These are phyloP conservation scores for Oryza officinalis DNA, from an alignment of 176 grass and related monocot species.

Conservation along the genomic window DNA sequence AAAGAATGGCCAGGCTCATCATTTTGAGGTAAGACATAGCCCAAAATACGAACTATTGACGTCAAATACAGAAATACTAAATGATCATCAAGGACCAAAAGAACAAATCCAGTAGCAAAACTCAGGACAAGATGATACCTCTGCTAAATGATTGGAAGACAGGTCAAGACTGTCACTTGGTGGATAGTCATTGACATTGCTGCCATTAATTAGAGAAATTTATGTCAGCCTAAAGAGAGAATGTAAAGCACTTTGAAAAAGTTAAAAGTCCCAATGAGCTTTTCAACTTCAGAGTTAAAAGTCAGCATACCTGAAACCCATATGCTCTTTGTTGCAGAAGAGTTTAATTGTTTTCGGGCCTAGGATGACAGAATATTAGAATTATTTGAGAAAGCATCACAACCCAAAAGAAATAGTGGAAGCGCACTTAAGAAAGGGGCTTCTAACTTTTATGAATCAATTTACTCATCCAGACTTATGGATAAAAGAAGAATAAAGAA, in stretches of 20 bases:
- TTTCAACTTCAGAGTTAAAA: conserved; percentile 16
- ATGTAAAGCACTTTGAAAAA: not conserved
- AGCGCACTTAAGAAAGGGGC: not conserved
- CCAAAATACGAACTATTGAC: conserved; percentile 4
- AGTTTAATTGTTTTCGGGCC: conserved; percentile 85
- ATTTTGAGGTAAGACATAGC: conserved; percentile 14
- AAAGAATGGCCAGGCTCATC: conserved; percentile 28
- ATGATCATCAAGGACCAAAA: not conserved
- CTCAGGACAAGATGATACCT: conserved; percentile 48
- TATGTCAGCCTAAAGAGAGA: conserved; percentile 27
- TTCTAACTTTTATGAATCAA: conserved; percentile 12
- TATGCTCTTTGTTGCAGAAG: conserved; percentile 96
- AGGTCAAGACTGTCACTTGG: conserved; percentile 84
- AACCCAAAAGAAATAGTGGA: conserved; percentile 14
- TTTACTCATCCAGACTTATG: not conserved
- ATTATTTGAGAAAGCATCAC: conserved; percentile 12
- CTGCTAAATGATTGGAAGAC: conserved; percentile 63
- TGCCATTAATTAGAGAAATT: conserved; percentile 45
- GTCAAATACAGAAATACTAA: not conserved
- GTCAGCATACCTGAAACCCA: conserved; percentile 87
- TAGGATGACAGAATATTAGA: conserved; percentile 32
- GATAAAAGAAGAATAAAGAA: conserved; percentile 19
- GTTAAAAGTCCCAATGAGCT: not conserved
- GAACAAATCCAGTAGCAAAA: not conserved
- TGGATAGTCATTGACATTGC: conserved; percentile 92